Conservation (phyloP, 75 land plant species). For the Picea glauca region DNA sequence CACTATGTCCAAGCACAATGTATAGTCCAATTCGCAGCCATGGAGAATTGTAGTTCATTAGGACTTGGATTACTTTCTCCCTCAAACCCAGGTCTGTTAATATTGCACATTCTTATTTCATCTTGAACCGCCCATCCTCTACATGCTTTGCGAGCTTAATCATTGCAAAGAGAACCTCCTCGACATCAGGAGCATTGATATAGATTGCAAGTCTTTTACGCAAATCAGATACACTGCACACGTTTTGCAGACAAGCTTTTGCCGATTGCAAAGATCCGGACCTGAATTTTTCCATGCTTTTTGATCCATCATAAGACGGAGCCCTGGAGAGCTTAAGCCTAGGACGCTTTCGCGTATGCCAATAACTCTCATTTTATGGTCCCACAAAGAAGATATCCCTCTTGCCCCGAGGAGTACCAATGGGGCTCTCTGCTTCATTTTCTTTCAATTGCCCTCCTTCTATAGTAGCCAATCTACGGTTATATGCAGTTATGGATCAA, state of each 20-base stretch:
- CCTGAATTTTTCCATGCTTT: constrained; percentile 6
- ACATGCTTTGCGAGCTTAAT: constrained; percentile 44
- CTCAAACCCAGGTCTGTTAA: too few relatives aligned
- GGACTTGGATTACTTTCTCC: too few relatives aligned
- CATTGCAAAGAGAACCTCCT: constrained; percentile 61
- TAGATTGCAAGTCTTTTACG: constrained; percentile 47
- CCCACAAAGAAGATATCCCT: constrained; percentile 12
- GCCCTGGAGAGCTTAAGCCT: constrained; percentile 12
- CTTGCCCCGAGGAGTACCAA: constrained; percentile 11
- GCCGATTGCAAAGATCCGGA: not conserved
- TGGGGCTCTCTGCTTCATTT: not conserved
- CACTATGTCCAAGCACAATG: constrained; percentile 67
- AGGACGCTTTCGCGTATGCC: constrained; percentile 36
- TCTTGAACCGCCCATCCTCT: too few relatives aligned
- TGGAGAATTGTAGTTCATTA: constrained; percentile 4
- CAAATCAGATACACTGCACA: constrained; percentile 66
- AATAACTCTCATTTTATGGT: constrained; percentile 11
- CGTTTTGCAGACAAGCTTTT: constrained; percentile 35
- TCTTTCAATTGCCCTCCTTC: not conserved
- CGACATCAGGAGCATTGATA: constrained; percentile 33
- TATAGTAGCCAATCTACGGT: too few relatives aligned
- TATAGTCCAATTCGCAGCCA: constrained; percentile 83
- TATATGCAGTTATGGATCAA: too few relatives aligned
- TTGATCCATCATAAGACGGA: not conserved
- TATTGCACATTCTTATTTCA: too few relatives aligned